Conservation (phyloP, 345 rosid species). For the Hibiscus trionum region DNA sequence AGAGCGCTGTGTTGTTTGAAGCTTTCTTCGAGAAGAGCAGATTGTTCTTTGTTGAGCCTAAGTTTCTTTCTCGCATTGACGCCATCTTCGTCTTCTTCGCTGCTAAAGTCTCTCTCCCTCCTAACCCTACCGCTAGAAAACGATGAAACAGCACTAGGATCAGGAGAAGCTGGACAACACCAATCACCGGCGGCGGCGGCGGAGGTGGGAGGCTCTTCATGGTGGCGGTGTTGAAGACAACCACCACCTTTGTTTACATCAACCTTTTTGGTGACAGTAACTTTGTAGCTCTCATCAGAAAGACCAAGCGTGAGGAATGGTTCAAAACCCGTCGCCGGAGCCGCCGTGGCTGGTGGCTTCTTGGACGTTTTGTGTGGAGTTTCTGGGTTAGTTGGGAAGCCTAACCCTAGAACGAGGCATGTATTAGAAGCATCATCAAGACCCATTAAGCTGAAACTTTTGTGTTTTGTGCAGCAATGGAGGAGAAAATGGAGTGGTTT, state of each 20-base stretch:
- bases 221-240: neutral
- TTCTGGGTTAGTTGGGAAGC: conserved; percentile 27
- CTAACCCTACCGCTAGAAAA: conserved; percentile 44
- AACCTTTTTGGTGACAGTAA: conserved; percentile 4
- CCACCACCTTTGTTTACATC: conserved; percentile 1
- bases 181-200: conserved; percentile 18
- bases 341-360: conserved; percentile 6
- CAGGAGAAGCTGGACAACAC: conserved; percentile 47
- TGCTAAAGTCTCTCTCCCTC: conserved; percentile 58
- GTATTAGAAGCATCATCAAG: conserved; percentile 48
- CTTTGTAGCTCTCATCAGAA: conserved; percentile 35
- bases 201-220: conserved; percentile 1
- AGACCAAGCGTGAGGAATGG: conserved; percentile 52
- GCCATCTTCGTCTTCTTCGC: conserved; percentile 56
- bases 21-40: conserved; percentile 89
- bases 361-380: conserved; percentile 15
- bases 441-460: conserved; percentile 30
- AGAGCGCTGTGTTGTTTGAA: conserved; percentile 92
- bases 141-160: conserved; percentile 46
- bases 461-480: neutral
- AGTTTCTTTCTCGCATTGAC: conserved; percentile 82
- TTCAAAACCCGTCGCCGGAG: conserved; percentile 15
- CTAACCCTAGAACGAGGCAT: conserved; percentile 61
- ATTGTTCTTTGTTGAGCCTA: conserved; percentile 83
- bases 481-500: too few species aligned